These are phyloP conservation scores for Fonsecaea pugnacius DNA, from an alignment of 2,329 filamentous ascomycete species.

Conservation along the genomic window DNA sequence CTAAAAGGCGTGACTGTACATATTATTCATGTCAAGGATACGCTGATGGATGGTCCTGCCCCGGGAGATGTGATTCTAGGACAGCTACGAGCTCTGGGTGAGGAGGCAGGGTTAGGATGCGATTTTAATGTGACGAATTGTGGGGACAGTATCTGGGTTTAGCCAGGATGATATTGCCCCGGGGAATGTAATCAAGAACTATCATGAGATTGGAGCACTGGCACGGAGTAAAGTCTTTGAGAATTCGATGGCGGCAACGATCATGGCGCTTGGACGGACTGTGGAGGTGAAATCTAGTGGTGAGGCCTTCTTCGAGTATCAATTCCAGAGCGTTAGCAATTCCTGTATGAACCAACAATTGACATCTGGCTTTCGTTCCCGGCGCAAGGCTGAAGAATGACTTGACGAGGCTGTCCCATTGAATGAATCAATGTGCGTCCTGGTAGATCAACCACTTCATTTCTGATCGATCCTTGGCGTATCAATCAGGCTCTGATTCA, in stretches of 20 bases:
- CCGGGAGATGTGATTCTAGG: conserved; percentile 69
- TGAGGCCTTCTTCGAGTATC: not conserved
- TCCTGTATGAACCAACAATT: not conserved
- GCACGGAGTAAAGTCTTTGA: not conserved
- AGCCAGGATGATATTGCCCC: not conserved
- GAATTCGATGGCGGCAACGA: not conserved
- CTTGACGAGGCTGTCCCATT: not conserved
- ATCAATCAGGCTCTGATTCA: not conserved
- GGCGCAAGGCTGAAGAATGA: not conserved
- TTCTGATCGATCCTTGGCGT: not conserved
- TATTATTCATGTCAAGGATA: conserved; percentile 94
- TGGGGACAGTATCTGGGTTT: conserved; percentile 62
- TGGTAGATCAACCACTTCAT: not conserved
- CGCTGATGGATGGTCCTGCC: conserved; percentile 69
- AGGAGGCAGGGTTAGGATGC: conserved; percentile 71
- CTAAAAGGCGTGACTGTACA: conserved; percentile 77
- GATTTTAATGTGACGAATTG: conserved; percentile 73
- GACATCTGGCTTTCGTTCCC: not conserved
- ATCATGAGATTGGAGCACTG: not conserved
- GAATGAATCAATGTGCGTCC: not conserved
- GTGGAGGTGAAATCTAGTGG: not conserved
- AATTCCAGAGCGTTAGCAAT: not conserved
- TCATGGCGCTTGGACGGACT: not conserved
- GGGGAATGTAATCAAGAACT: not conserved
- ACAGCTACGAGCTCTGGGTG: conserved; percentile 70